A percentile compares a stretch with the other conserved stretches of the same genome.
Evolutionary conservation across 1,139 yeast genomes (phyloP).

Genomic region (Geotrichum bryndzae): DNA sequence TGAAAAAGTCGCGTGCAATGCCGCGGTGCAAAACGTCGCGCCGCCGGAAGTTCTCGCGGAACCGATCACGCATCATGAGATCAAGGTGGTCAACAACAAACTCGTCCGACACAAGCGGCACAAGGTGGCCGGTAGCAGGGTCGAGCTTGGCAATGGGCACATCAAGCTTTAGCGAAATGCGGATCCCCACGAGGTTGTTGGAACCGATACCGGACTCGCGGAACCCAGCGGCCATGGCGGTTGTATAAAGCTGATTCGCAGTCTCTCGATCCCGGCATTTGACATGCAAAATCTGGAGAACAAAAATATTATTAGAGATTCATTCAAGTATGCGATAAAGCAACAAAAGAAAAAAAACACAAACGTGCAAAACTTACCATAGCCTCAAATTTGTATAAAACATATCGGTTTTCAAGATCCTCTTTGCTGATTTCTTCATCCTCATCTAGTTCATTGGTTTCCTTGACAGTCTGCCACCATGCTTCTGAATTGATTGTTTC

Average conservation of each 20-base stretch:
- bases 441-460: conserved; percentile 9
- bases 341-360: background rate
- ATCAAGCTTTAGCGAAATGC: conserved; percentile 66
- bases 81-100: conserved; percentile 27
- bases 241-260: conserved; percentile 58
- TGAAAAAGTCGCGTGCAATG: background rate
- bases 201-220: conserved; percentile 83
- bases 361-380: conserved; percentile 31
- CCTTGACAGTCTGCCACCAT: conserved; percentile 37
- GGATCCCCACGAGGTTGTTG: conserved; percentile 69
- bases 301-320: background rate
- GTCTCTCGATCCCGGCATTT: conserved; percentile 57
- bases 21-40: conserved; percentile 1
- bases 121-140: conserved; percentile 29
- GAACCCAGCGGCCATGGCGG: conserved; percentile 80
- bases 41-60: conserved; percentile 13
- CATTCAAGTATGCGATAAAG: background rate
- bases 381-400: conserved; percentile 77
- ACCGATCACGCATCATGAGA: conserved; percentile 10
- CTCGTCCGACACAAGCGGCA: conserved; percentile 31
- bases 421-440: background rate
- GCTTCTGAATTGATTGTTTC: conserved; percentile 44
- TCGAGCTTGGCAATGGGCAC: conserved; percentile 60
- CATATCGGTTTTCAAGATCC: conserved; percentile 41
- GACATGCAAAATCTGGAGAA: conserved; percentile 59